Evolutionary conservation across 2,329 filamentous ascomycete genomes (phyloP).

Genomic region (Basipetospora chlamydospora): DNA sequence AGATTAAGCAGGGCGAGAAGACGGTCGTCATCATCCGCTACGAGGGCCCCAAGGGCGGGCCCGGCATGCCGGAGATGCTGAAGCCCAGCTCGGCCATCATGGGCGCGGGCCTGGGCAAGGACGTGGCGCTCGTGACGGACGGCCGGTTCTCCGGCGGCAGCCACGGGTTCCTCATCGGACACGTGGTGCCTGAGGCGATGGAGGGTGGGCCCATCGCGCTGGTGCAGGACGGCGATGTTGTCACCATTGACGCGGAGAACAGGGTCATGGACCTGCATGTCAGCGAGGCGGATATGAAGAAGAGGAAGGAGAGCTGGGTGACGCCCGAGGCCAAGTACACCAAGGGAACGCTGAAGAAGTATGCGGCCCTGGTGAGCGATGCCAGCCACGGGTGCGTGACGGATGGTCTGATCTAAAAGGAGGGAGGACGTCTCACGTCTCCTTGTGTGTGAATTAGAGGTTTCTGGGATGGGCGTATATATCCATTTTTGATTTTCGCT

Average conservation of each 20-base stretch:
- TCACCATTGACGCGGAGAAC: constrained; percentile 71
- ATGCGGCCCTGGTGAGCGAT: constrained; percentile 44
- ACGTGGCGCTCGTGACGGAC: constrained; percentile 61
- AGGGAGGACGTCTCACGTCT: background rate
- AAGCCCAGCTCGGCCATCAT: constrained; percentile 89
- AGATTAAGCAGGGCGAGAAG: constrained; percentile 75
- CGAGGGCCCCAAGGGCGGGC: constrained; percentile 84
- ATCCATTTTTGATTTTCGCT: too few species aligned
- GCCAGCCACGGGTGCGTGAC: constrained; percentile 47
- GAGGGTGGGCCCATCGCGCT: constrained; percentile 75
- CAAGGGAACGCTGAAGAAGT: constrained; percentile 57
- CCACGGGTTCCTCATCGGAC: constrained; percentile 77
- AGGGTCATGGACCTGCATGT: constrained; percentile 54
- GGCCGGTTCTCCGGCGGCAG: constrained; percentile 67
- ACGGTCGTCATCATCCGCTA: constrained; percentile 85
- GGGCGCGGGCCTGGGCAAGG: constrained; percentile 69
- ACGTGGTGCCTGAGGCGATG: constrained; percentile 77
- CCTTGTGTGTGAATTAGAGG: background rate
- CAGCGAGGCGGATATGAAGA: constrained; percentile 46
- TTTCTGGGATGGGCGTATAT: too few species aligned
- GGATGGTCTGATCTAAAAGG: constrained; percentile 25
- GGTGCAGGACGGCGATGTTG: constrained; percentile 65
- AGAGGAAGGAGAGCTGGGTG: constrained; percentile 45
- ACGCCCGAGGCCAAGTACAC: constrained; percentile 42
- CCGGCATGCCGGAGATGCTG: constrained; percentile 89